Base-by-base conservation (phyloP, 163 green algal species). In the Chlorella variabilis region DNA sequence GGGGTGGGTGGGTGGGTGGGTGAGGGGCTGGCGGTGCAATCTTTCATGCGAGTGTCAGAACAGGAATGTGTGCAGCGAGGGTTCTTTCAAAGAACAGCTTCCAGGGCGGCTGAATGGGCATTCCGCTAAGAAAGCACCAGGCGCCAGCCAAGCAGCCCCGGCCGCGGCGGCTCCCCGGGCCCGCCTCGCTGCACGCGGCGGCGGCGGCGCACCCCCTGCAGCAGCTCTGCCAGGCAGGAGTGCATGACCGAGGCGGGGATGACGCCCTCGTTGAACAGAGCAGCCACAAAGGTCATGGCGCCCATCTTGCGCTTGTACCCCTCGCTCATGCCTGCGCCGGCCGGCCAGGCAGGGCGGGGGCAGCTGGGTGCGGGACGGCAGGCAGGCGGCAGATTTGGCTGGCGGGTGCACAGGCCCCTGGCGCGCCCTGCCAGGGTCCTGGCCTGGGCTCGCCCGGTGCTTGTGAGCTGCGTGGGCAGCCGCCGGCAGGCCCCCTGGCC, bases 151-250 rank as follows among this genome's bases (percentile, higher is more conserved):
- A n/a, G n/a, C n/a, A n/a, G n/a, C n/a, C n/a, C n/a, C n/a, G n/a
- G n/a, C n/a, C n/a, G n/a, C n/a, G n/a, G n/a, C n/a, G n/a, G n/a
- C n/a, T n/a, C n/a, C n/a, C n/a, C n/a, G n/a, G n/a, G n/a, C n/a
- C n/a, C n/a, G n/a, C n/a, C n/a, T 15, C 15, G 45, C 11, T 54
- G 15, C 45, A 23, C 11, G 11, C 45, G 11, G 45, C 45, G 45
- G 45, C 45, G 45, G 45, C 45, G 54, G 5, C 68, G 0, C 71
- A 48, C 31, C 54, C 17, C 23, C 11, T 7, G 18, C 36, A 79
- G 71, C 6, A 78, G 71, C 33, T 78, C 71, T 31, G 23, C 5
- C 27, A 80, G 25, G 73, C 73, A 80, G 13, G 34, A 31, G 25
- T 70, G 41, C 9, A 80, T 61, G 36, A 69, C n/a, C 0, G 27